These are phyloP conservation scores for Penicillium sp. DNA, from an alignment of 2,329 filamentous ascomycete species.

Conservation along the genomic window DNA sequence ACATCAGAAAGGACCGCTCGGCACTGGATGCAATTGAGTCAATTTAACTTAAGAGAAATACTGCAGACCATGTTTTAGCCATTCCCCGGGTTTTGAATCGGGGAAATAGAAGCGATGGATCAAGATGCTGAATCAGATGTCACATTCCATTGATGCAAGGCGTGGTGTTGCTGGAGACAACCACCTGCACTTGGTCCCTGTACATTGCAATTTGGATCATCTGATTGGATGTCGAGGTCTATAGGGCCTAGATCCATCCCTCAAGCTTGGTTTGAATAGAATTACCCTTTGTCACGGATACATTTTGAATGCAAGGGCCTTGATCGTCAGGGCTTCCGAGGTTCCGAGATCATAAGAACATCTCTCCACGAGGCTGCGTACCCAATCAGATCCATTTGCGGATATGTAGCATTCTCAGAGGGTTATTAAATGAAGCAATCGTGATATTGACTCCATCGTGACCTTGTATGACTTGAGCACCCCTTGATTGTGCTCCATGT, in stretches of 20 bases:
- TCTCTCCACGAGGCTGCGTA: background rate
- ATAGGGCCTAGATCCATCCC: background rate
- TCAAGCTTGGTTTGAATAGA: background rate
- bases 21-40: background rate
- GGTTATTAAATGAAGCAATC: background rate
- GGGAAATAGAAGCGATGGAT: background rate
- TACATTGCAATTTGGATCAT: background rate
- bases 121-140: background rate
- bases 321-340: background rate
- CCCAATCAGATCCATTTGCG: background rate
- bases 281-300: background rate
- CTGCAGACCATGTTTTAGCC: background rate
- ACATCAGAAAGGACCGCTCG: background rate
- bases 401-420: background rate
- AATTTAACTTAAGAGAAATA: background rate
- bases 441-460: background rate
- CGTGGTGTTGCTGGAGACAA: background rate
- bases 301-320: background rate
- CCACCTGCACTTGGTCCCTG: background rate
- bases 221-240: background rate
- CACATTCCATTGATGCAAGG: background rate
- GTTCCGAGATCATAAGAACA: too few relatives aligned
- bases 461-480: background rate
- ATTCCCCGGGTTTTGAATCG: background rate
- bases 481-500: background rate